These are phyloP conservation scores for Diaporthe longicolla DNA, from an alignment of 2,329 filamentous ascomycete genomes.

Conservation along the genomic window DNA sequence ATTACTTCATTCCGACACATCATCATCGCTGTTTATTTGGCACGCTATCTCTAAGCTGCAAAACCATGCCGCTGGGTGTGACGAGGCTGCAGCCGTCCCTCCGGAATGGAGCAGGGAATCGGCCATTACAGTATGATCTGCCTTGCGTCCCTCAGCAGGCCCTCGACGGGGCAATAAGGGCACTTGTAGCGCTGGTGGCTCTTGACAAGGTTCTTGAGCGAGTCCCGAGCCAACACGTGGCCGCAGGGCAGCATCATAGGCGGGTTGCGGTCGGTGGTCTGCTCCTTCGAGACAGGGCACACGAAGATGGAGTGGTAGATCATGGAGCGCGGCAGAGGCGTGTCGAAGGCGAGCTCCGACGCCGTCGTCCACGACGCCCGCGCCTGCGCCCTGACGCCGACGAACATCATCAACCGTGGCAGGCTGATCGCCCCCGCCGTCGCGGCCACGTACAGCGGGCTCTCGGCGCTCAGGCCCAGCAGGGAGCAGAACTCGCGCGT, in stretches of 20 bases:
- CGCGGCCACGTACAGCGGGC: conserved; percentile 91
- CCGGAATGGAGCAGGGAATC: no score
- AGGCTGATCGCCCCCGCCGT: conserved; percentile 94
- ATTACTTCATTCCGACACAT: no score
- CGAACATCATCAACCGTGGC: conserved; percentile 89
- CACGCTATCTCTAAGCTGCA: no score
- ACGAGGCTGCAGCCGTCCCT: no score
- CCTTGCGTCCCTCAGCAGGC: conserved; percentile 80
- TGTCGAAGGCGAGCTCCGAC: conserved; percentile 88
- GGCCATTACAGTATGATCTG: conserved; percentile 73
- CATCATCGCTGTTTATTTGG: no score
- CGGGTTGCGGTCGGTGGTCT: conserved; percentile 92
- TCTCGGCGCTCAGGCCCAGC: conserved; percentile 89
- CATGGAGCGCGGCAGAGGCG: conserved; percentile 71
- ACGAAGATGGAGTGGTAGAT: conserved; percentile 97
- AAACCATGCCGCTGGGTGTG: no score
- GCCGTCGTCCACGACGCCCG: conserved; percentile 95
- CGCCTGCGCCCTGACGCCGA: conserved; percentile 87
- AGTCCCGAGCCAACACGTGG: conserved; percentile 91
- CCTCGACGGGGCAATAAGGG: conserved; percentile 93
- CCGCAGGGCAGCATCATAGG: conserved; percentile 98
- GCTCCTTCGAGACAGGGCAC: conserved; percentile 96
- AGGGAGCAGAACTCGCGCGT: conserved; percentile 95
- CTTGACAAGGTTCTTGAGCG: conserved; percentile 83
- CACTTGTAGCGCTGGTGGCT: conserved; percentile 86